Evolutionary conservation across 371 early-diverging fungal species (phyloP).

Genomic region (Conidiobolus incongruus): DNA sequence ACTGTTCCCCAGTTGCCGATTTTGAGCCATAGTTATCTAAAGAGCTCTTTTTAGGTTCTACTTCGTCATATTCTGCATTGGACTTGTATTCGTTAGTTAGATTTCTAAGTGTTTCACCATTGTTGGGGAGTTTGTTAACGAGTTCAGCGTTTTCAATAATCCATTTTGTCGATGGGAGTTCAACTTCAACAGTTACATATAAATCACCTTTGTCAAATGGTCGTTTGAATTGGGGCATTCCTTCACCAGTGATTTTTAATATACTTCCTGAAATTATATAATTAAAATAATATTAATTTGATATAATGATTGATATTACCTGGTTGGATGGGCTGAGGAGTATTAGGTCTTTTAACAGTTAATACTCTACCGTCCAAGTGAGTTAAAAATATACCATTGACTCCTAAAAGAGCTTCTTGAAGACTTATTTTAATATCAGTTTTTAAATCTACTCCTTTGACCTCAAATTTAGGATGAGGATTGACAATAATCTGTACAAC

Average conservation of each 20-base stretch:
- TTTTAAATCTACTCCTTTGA: slow-evolving; percentile 37
- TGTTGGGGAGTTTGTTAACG: no score
- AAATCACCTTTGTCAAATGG: slow-evolving; percentile 51
- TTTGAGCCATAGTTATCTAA: no score
- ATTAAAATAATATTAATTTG: background rate
- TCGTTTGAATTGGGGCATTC: slow-evolving; percentile 50
- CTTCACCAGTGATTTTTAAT: slow-evolving; percentile 40
- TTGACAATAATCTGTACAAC: slow-evolving; percentile 50
- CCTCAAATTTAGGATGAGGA: slow-evolving; percentile 36
- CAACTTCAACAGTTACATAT: slow-evolving; percentile 69
- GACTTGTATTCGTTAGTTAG: no score
- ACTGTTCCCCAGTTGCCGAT: no score
- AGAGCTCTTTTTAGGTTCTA: no score
- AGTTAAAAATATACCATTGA: slow-evolving; percentile 9
- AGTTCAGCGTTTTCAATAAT: no score
- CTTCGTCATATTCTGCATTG: no score
- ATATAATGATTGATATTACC: slow-evolving; percentile 7
- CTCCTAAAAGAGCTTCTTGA: slow-evolving; percentile 31
- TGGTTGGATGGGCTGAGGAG: slow-evolving; percentile 48
- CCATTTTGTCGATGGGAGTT: slow-evolving; percentile 58
- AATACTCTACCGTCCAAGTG: slow-evolving; percentile 53
- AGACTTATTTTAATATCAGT: slow-evolving; percentile 31
- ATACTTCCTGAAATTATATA: slow-evolving; percentile 15
- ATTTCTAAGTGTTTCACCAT: no score
- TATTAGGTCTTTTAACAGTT: slow-evolving; percentile 20